Conservation (phyloP, 257 asterid species). For the Solanum pinnatisectum region DNA sequence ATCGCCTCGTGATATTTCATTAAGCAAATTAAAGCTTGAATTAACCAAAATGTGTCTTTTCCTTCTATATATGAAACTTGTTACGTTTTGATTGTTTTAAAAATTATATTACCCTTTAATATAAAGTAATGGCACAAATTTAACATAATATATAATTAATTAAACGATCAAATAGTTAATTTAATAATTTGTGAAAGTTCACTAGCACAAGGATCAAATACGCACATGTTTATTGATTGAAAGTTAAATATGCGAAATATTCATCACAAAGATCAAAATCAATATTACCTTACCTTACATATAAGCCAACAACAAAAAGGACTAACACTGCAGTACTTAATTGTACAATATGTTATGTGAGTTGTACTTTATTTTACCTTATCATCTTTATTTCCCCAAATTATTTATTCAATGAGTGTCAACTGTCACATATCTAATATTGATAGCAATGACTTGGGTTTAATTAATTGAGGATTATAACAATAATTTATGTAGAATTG, state of each 20-base stretch:
- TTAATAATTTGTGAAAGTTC: neutral
- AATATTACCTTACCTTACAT: neutral
- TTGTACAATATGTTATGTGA: no score
- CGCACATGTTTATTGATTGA: neutral
- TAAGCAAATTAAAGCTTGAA: neutral
- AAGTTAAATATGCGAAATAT: neutral
- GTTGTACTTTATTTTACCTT: no score
- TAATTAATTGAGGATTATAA: no score
- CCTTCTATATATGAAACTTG: neutral
- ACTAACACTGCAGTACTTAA: no score
- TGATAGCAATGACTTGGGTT: no score
- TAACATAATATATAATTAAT: neutral
- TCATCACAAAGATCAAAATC: neutral
- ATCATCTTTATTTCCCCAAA: no score
- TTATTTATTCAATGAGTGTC: no score
- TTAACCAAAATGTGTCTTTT: neutral
- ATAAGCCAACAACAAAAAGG: no score
- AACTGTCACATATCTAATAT: no score
- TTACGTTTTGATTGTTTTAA: neutral
- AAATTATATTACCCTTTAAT: neutral
- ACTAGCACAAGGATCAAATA: neutral
- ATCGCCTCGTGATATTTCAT: neutral
- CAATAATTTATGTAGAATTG: no score
- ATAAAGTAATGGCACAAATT: neutral
- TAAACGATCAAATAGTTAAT: neutral